Percentiles rank a stretch among this genome's conserved stretches.
phyloP scores from a whole-genome alignment of 768 basidiomycete genomes.

The Tylopilus subfusipes region DNA sequence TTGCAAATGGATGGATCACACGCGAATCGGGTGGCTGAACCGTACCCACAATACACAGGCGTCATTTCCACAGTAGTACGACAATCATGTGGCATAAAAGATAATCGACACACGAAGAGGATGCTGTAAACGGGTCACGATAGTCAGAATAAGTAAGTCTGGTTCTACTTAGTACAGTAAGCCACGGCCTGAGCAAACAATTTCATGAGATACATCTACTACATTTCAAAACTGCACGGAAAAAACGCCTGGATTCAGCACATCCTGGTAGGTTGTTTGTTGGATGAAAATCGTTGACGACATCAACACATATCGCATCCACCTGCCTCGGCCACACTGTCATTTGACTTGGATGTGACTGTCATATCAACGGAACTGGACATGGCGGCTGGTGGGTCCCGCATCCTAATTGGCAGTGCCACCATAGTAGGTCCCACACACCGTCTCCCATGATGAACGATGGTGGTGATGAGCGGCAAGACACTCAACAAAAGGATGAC shows the following conservation, averaged over 20 bases:
- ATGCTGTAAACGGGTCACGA: too few relatives aligned
- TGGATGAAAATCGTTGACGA: not conserved
- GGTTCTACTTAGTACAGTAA: too few relatives aligned
- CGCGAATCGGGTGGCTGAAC: too few relatives aligned
- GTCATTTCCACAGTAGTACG: too few relatives aligned
- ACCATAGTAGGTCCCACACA: not conserved
- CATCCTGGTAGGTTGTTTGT: not conserved
- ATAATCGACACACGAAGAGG: too few relatives aligned
- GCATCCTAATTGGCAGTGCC: not conserved
- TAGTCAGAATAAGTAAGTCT: too few relatives aligned
- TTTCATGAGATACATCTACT: too few relatives aligned
- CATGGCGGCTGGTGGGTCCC: not conserved
- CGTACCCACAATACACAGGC: too few relatives aligned
- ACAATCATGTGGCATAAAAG: too few relatives aligned
- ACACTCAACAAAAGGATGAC: conserved; percentile 8
- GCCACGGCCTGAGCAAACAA: too few relatives aligned
- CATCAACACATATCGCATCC: not conserved
- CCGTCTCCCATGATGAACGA: not conserved
- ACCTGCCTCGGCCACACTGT: not conserved
- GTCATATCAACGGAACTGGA: not conserved
- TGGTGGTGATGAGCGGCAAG: conserved; percentile 8
- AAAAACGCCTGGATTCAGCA: not conserved
- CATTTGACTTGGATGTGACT: not conserved
- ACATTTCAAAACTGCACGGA: too few relatives aligned
- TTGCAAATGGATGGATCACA: too few relatives aligned